Evolutionary conservation across 768 basidiomycete species (phyloP).

Genomic region (Coprinopsis cinerea): DNA sequence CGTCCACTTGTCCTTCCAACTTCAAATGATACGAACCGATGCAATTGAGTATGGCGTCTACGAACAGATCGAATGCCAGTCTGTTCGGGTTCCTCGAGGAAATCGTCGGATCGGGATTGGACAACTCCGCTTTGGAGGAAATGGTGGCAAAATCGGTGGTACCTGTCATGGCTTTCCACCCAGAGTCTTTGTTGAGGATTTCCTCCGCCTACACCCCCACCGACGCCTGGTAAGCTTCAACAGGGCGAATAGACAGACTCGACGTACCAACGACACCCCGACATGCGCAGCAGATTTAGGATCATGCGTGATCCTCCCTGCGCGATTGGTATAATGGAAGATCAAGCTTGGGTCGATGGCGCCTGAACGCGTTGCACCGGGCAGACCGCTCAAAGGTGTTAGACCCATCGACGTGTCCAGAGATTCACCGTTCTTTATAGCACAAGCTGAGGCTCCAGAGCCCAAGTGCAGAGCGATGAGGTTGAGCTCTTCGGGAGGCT

Average conservation of each 20-base stretch:
- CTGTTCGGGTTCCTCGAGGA: slow-evolving; percentile 33
- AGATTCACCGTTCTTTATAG: slow-evolving; percentile 65
- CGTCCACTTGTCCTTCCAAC: slow-evolving; percentile 63
- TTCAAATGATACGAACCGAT: slow-evolving; percentile 74
- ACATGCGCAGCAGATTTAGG: slow-evolving; percentile 38
- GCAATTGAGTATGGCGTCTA: slow-evolving; percentile 69
- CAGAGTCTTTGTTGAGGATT: slow-evolving; percentile 69
- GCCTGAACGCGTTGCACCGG: slow-evolving; percentile 84
- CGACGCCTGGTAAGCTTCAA: background rate
- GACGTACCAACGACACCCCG: slow-evolving; percentile 45
- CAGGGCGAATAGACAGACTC: background rate
- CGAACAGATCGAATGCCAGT: slow-evolving; percentile 74
- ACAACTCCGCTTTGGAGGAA: slow-evolving; percentile 35
- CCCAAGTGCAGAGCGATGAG: slow-evolving; percentile 85
- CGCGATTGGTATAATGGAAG: slow-evolving; percentile 70
- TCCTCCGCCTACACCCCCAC: slow-evolving; percentile 48
- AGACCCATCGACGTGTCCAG: slow-evolving; percentile 91
- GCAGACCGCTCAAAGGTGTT: slow-evolving; percentile 82
- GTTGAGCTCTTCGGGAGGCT: slow-evolving; percentile 48
- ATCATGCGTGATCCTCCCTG: slow-evolving; percentile 50
- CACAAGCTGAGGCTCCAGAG: slow-evolving; percentile 83
- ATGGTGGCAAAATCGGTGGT: slow-evolving; percentile 81
- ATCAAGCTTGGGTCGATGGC: slow-evolving; percentile 81
- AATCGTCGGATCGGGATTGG: slow-evolving; percentile 16
- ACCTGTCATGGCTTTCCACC: slow-evolving; percentile 74